Base-by-base conservation (phyloP, 2,329 filamentous ascomycete species). In the Calonectria multiphialidica region DNA sequence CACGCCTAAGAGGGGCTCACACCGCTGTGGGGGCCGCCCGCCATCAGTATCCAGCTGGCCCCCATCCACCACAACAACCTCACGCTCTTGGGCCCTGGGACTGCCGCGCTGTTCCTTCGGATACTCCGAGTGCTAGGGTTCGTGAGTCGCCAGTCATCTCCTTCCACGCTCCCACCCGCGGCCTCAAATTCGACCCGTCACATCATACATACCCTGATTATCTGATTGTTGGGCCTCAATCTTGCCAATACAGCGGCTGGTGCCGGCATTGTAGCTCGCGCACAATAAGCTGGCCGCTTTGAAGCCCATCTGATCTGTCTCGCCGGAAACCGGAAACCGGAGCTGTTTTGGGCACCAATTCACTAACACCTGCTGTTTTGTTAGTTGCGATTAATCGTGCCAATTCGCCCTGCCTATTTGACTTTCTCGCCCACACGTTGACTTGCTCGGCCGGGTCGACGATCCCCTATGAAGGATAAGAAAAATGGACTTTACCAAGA, bases 401-500 rank as follows among this genome's bases (percentile, higher is more conserved):
- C 13, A 15, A 3, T 7, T 18, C 18, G 37, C 6, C 13, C 21
- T 21, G 8, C 15, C 30, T 40, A 5, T 25, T 5, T 59, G 35
- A 16, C 12, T 8, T 23, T 40, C 12, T 37, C 33, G n/a, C 7
- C n/a, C n/a, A n/a, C 35, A 18, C 21, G 5, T 23, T 23, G 18
- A n/a, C 9, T 47, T 8, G 10, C 10, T 18, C 33, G 30, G 53
- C 16, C 13, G 33, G 18, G 7, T 2, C 3, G 1, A 2, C n/a
- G 10, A 18, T 25, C 13, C 28, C 53, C 7, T 59, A 21, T 40
- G 33, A 25, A 18, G 9, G 16, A 7, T n/a, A 15, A 5, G 9
- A 30, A 68, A 10, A 40, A 59, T 70, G 68, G 68, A 70, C 10
- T 42, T 70, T 12, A 50, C 42, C 0, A 61, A 59, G 50, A 65